These are phyloP conservation scores for Phlyctochytrium bullatum DNA, from an alignment of 192 early-diverging fungal genomes.

Conservation along the genomic window DNA sequence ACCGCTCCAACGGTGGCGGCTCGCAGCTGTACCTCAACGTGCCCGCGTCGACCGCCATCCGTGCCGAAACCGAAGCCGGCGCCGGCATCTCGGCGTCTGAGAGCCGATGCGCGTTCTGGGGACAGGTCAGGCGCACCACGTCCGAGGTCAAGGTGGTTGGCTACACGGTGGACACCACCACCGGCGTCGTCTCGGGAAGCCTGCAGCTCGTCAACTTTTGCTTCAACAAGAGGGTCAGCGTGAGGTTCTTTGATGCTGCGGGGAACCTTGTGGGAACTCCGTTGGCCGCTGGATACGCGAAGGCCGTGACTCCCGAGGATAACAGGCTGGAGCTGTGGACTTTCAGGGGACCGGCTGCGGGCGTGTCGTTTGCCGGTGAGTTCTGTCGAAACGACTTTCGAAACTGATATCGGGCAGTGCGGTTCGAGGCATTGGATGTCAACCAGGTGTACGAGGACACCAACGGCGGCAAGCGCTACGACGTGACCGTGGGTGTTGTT, in stretches of 20 bases:
- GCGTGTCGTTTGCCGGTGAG: not conserved
- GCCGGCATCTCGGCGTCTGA: not conserved
- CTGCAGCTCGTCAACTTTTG: not conserved
- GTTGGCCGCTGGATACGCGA: not conserved
- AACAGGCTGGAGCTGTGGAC: not conserved
- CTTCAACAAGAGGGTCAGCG: not conserved
- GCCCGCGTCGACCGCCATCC: not conserved
- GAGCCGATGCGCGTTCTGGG: not conserved
- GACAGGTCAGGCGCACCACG: not conserved
- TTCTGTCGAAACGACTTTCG: not conserved
- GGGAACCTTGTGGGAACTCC: not conserved
- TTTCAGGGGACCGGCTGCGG: not conserved
- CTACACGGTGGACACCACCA: not conserved
- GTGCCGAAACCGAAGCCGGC: not conserved
- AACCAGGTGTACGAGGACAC: not conserved
- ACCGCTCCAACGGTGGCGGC: constrained; percentile 1
- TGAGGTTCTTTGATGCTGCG: not conserved
- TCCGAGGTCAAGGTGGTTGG: not conserved
- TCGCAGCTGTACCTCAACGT: constrained; percentile 1
- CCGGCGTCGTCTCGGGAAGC: not conserved
- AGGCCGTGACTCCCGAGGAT: not conserved
- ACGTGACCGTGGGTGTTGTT: not conserved
- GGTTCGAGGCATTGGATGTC: not conserved
- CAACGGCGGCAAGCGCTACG: not conserved
- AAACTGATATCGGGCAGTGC: not conserved